Percentiles rank a stretch among this genome's conserved stretches.
Conservation (phyloP, 306 rosid genomes). For the Acmispon strigosus region DNA sequence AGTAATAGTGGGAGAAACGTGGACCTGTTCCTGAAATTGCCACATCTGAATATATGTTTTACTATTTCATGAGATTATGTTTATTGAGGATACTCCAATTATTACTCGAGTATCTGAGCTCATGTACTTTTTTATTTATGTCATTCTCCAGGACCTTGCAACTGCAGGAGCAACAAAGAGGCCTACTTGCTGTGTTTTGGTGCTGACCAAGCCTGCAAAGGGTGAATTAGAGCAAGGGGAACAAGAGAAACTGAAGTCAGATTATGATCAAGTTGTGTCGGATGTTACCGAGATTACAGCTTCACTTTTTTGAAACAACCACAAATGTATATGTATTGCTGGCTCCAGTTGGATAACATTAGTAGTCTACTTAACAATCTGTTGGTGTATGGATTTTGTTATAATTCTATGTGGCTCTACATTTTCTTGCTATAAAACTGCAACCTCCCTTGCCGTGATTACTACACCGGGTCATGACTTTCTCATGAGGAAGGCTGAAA, state of each 20-base stretch:
- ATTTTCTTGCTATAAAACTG: not conserved
- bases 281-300: conserved; percentile 53
- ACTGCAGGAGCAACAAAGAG: conserved; percentile 93
- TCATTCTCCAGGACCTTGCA: conserved; percentile 70
- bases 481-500: not conserved
- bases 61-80: not conserved
- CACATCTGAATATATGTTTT: not conserved
- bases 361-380: not conserved
- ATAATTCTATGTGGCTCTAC: not conserved
- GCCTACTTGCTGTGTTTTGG: conserved; percentile 94
- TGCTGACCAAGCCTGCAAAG: conserved; percentile 71
- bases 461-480: not conserved
- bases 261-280: conserved; percentile 54
- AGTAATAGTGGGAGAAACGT: not conserved
- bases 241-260: conserved; percentile 69
- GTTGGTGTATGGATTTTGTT: conserved; percentile 11
- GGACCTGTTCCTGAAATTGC: not conserved
- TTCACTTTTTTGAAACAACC: conserved; percentile 52
- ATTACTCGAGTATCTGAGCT: not conserved
- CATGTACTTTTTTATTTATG: not conserved
- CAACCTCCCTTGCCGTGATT: not conserved
- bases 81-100: not conserved
- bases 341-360: not conserved
- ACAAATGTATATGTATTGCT: not conserved
- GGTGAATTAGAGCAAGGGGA: conserved; percentile 60